Evolutionary conservation across 345 rosid genomes (phyloP).

Genomic region (Brassica napus): DNA sequence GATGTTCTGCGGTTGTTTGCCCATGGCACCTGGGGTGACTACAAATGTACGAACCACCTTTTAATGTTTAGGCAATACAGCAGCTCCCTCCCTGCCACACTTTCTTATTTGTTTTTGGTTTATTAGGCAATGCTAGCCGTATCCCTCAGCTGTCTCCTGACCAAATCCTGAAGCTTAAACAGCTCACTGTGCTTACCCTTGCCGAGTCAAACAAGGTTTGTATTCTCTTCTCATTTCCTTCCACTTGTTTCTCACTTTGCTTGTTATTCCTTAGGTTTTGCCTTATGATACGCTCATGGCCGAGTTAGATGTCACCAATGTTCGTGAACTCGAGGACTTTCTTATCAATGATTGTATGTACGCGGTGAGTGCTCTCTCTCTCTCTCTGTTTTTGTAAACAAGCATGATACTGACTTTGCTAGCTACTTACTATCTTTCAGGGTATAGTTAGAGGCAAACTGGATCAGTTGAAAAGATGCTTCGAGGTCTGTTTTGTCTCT

Average conservation of each 20-base stretch:
- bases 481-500: conserved; percentile 58
- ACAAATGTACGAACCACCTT: conserved; percentile 55
- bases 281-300: conserved; percentile 84
- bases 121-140: conserved; percentile 52
- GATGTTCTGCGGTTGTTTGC: conserved; percentile 78
- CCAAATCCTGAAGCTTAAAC: conserved; percentile 86
- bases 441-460: conserved; percentile 97
- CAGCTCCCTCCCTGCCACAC: no score
- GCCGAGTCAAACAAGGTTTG: conserved; percentile 83
- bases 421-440: conserved; percentile 33
- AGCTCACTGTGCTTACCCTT: conserved; percentile 85
- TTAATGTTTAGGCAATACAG: neutral
- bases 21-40: conserved; percentile 89
- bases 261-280: conserved; percentile 56
- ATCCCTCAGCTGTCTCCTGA: conserved; percentile 69
- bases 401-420: conserved; percentile 9
- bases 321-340: conserved; percentile 94
- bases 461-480: conserved; percentile 87
- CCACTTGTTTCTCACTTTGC: conserved; percentile 9
- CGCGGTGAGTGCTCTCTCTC: conserved; percentile 53
- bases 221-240: neutral
- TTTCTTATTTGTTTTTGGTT: neutral
- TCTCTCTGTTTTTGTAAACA: neutral
- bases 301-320: conserved; percentile 81
- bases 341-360: conserved; percentile 97